Evolutionary conservation across 2,329 filamentous ascomycete species (phyloP).

Genomic region (Colletotrichum brevisporum): DNA sequence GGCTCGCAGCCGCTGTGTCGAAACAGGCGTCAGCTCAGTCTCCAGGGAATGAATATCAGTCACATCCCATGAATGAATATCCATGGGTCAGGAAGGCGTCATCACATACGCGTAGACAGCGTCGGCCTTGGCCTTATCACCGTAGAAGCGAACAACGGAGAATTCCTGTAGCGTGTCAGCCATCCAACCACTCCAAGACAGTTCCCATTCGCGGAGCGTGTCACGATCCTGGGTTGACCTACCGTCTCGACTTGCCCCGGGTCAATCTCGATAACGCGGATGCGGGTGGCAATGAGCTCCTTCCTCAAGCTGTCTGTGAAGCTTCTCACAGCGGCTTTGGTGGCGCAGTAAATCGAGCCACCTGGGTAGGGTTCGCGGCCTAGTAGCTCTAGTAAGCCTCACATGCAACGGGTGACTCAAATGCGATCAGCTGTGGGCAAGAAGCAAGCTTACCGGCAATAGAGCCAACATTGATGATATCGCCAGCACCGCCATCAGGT

Average conservation of each 20-base stretch:
- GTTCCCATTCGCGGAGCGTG: background rate
- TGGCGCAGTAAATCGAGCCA: conserved; percentile 93
- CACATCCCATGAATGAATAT: background rate
- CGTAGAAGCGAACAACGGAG: conserved; percentile 88
- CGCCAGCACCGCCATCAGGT: conserved; percentile 82
- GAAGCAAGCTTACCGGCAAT: conserved; percentile 74
- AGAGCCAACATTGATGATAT: conserved; percentile 95
- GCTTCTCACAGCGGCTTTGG: conserved; percentile 87
- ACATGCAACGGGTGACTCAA: background rate
- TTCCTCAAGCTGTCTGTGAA: conserved; percentile 88
- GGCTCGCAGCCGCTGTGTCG: conserved; percentile 78
- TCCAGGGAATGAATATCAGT: conserved; percentile 7
- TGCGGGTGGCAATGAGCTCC: conserved; percentile 84
- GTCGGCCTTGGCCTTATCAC: conserved; percentile 90
- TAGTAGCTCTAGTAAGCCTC: conserved; percentile 28
- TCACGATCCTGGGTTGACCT: conserved; percentile 44
- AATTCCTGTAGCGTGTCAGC: conserved; percentile 73
- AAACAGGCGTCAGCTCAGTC: conserved; percentile 7
- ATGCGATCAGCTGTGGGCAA: background rate
- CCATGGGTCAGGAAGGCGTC: background rate
- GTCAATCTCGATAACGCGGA: conserved; percentile 89
- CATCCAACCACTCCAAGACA: conserved; percentile 4
- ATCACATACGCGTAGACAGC: conserved; percentile 83
- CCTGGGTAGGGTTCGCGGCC: conserved; percentile 86
- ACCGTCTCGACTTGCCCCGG: conserved; percentile 94